phyloP scores from a whole-genome alignment of 495 filamentous ascomycete genomes.

The Hyaloscypha finlandica region DNA sequence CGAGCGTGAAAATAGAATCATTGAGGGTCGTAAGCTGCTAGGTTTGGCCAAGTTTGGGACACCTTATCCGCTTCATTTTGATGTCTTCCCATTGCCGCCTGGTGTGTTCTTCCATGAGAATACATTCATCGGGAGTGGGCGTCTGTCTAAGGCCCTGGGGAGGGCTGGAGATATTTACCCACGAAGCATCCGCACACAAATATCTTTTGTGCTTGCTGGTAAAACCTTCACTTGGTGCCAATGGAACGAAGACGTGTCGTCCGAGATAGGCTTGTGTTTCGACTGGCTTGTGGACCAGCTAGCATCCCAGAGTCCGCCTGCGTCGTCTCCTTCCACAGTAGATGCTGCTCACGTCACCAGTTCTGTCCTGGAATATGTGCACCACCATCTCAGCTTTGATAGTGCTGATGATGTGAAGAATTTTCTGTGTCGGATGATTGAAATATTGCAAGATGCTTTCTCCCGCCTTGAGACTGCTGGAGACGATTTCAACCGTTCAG shows the following conservation, averaged over 20 bases:
- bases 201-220: slow-evolving; percentile 47
- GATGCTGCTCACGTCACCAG: slow-evolving; percentile 33
- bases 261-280: slow-evolving; percentile 63
- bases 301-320: slow-evolving; percentile 5
- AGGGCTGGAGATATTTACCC: slow-evolving; percentile 31
- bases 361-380: slow-evolving; percentile 37
- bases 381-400: slow-evolving; percentile 38
- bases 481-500: background rate
- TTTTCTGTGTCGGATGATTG: slow-evolving; percentile 47
- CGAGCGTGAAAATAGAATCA: slow-evolving; percentile 27
- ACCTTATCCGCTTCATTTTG: slow-evolving; percentile 75
- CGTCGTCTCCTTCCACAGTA: slow-evolving; percentile 3
- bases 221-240: slow-evolving; percentile 60
- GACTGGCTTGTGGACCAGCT: slow-evolving; percentile 55
- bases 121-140: slow-evolving; percentile 76
- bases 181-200: slow-evolving; percentile 31
- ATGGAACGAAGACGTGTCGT: slow-evolving; percentile 71
- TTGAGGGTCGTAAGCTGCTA: slow-evolving; percentile 46
- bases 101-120: slow-evolving; percentile 76
- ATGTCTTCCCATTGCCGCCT: slow-evolving; percentile 61
- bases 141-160: slow-evolving; percentile 54
- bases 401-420: slow-evolving; percentile 31
- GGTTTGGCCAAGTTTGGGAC: slow-evolving; percentile 63
- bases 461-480: slow-evolving; percentile 9
- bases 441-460: slow-evolving; percentile 40